A percentile compares a stretch with the other conserved stretches of the same genome.
These are phyloP conservation scores for Apophysomyces ossiformis DNA, from an alignment of 371 early-diverging fungal genomes.

Conservation along the genomic window DNA sequence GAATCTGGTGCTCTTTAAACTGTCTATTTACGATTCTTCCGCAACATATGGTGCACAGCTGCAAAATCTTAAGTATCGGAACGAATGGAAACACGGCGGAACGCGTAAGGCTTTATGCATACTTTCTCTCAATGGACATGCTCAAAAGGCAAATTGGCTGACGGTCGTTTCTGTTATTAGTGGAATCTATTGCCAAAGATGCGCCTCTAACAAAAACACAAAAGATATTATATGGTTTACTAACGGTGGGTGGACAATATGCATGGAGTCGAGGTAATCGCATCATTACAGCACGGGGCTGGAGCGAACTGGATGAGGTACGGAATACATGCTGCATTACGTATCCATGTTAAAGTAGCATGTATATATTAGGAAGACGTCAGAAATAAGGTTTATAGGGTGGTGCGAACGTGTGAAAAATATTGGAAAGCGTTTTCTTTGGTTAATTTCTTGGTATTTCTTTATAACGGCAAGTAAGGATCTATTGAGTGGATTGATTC, in stretches of 20 bases:
- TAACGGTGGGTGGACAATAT: constrained; percentile 78
- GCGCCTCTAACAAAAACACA: constrained; percentile 64
- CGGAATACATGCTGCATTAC: background rate
- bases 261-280: constrained; percentile 68
- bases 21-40: constrained; percentile 65
- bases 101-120: constrained; percentile 48
- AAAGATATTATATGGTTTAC: constrained; percentile 60
- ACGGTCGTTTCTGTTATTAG: constrained; percentile 25
- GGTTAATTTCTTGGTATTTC: constrained; percentile 82
- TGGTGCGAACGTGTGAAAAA: constrained; percentile 68
- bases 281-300: constrained; percentile 69
- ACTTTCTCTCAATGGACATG: background rate
- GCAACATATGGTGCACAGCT: constrained; percentile 73
- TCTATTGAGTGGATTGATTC: background rate
- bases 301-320: constrained; percentile 78
- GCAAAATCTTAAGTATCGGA: constrained; percentile 76
- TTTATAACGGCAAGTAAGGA: constrained; percentile 79
- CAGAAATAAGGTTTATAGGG: constrained; percentile 66
- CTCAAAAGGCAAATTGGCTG: background rate
- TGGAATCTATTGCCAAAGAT: constrained; percentile 65
- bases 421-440: constrained; percentile 68
- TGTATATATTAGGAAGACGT: constrained; percentile 44
- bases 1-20: constrained; percentile 63
- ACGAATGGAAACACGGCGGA: constrained; percentile 69
- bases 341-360: background rate